These are phyloP conservation scores for Backusella australiensis DNA, from an alignment of 192 early-diverging fungal species.

Conservation along the genomic window DNA sequence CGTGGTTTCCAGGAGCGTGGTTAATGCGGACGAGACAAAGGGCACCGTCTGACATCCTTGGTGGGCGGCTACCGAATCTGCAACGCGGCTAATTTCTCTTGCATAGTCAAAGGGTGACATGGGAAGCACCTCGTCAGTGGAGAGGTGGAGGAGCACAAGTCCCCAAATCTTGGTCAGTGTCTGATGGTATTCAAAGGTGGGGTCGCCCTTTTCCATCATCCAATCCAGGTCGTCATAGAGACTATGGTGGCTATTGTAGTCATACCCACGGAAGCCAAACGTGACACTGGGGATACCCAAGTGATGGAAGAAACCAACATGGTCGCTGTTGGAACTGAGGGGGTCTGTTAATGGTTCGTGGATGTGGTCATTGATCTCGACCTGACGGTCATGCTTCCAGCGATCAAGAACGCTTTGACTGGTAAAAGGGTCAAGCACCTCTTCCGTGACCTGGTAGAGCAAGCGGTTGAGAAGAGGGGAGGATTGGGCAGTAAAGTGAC, in stretches of 20 bases:
- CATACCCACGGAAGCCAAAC: constrained; percentile 44
- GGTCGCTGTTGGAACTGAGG: constrained; percentile 44
- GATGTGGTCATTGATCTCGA: background rate
- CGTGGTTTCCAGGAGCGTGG: background rate
- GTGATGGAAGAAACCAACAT: constrained; percentile 52
- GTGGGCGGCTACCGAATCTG: constrained; percentile 12
- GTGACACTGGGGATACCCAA: constrained; percentile 54
- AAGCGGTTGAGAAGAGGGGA: constrained; percentile 47
- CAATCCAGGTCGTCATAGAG: constrained; percentile 50
- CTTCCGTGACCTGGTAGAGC: constrained; percentile 45
- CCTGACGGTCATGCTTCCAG: constrained; percentile 30
- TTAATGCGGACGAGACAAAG: background rate
- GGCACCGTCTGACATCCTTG: background rate
- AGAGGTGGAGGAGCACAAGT: constrained; percentile 40
- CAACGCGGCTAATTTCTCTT: constrained; percentile 30
- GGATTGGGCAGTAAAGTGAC: constrained; percentile 41
- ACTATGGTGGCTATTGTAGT: constrained; percentile 49
- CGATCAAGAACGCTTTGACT: constrained; percentile 44
- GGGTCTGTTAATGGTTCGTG: constrained; percentile 2
- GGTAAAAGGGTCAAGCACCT: constrained; percentile 42
- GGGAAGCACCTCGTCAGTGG: constrained; percentile 35
- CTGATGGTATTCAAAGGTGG: constrained; percentile 48
- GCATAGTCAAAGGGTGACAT: constrained; percentile 40
- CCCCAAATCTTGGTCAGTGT: constrained; percentile 45
- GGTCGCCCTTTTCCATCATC: constrained; percentile 48